A percentile compares a stretch with the other conserved stretches of the same genome.
Evolutionary conservation across 2,329 filamentous ascomycete genomes (phyloP).

Genomic region (Nemania abortiva): DNA sequence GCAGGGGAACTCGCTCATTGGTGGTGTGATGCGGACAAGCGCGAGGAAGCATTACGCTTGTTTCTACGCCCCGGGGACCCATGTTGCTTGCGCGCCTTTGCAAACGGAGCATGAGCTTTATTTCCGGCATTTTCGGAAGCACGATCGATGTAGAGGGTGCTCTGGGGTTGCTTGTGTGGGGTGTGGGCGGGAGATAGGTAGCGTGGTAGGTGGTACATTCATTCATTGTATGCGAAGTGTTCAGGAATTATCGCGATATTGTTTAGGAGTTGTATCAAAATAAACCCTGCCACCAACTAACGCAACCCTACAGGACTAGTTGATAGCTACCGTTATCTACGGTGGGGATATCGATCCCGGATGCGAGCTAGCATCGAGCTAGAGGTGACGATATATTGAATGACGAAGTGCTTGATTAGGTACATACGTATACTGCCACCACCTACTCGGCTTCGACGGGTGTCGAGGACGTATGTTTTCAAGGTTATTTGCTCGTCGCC

Average conservation of each 20-base stretch:
- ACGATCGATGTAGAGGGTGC: neutral
- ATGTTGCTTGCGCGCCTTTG: neutral
- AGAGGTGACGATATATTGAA: constrained; percentile 14
- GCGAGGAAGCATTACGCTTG: constrained; percentile 10
- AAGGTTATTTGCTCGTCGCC: neutral
- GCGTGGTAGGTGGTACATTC: too few species aligned
- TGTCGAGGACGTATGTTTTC: neutral
- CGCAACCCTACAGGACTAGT: too few species aligned
- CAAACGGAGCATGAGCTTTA: constrained; percentile 7
- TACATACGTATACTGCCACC: neutral
- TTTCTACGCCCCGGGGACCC: neutral
- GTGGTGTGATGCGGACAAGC: constrained; percentile 14
- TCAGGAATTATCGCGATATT: neutral
- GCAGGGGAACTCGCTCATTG: neutral
- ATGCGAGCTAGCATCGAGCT: neutral
- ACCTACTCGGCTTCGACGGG: too few species aligned
- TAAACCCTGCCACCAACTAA: neutral
- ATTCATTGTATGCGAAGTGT: neutral
- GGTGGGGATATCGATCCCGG: constrained; percentile 11
- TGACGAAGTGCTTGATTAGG: neutral
- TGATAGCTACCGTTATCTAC: neutral
- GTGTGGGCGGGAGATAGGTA: too few species aligned
- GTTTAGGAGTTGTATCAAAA: neutral
- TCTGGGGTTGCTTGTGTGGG: neutral
- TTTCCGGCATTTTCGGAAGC: constrained; percentile 12